Evolutionary conservation across 345 rosid genomes (phyloP), one percentile per base, ranked within the genome.

Genomic region (Capsella bursapastoris): DNA sequence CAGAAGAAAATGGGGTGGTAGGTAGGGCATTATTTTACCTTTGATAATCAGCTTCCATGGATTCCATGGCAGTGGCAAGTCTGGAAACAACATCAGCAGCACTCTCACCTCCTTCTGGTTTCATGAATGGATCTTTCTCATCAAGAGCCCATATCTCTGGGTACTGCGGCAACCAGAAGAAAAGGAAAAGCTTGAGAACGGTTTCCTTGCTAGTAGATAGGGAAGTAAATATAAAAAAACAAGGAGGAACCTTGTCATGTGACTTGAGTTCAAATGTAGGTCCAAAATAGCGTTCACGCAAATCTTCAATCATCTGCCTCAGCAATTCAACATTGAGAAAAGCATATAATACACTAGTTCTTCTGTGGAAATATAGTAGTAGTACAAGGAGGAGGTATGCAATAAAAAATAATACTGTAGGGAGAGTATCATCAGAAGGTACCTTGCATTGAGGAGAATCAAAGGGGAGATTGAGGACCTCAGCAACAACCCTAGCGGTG

Each of bases 281-380:
- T 65, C 99, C 99, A 64, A 95, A 95, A 62, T 85, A 91, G 75
- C 97, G 96, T 79, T 95, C 96, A 41, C 92, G 86, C 56, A 95
- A 90, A 87, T 85, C 87, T 78, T 86, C 91, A 44, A 91, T 78
- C 75, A 85, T 86, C 93, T 95, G 82, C 6, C 5, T 16, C 40
- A 74, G 25, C 13, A 66, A 29, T 2, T 3, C 12, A 38, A 8
- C 40, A 0, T 35, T 34, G 29, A 6, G 29, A 9, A 22, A n/a
- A n/a, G 1, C 25, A 28, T 44, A 56, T 4, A 32, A 22, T 22
- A 22, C 25, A 22, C 3, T 29, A 4, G 7, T 31, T 40, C 8
- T 31, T 40, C 8, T 35, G 58, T 45, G 58, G 5, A 22, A 56
- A 73, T 13, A 34, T 28, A 29, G 45, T 2, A 3, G 12, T 29